Percentiles rank a stretch among this genome's conserved stretches.
phyloP scores from a whole-genome alignment of 2,329 filamentous ascomycete genomes.

The Pseudocercospora crystallina region DNA sequence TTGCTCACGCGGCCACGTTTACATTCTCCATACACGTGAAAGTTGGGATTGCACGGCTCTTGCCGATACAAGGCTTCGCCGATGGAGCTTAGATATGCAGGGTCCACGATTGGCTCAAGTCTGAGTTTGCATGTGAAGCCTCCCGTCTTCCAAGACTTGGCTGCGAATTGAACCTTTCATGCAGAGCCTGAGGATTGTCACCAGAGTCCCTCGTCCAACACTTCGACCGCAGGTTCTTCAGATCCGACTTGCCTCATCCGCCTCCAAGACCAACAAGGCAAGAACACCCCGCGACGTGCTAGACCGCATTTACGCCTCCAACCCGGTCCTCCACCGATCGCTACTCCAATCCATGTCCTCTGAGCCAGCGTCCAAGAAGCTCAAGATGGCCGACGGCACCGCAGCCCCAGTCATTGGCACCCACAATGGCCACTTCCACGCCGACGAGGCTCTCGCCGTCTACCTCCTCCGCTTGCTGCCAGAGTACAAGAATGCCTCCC shows the following conservation, averaged over 20 bases:
- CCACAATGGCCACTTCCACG: slow-evolving; percentile 98
- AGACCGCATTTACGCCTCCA: slow-evolving; percentile 15
- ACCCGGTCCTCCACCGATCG: slow-evolving; percentile 16
- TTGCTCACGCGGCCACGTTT: too few species aligned
- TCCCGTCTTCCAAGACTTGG: neutral
- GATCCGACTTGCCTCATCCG: too few species aligned
- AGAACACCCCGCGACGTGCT: slow-evolving; percentile 11
- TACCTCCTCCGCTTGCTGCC: slow-evolving; percentile 92
- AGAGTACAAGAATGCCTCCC: slow-evolving; percentile 68
- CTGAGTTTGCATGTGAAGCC: slow-evolving; percentile 7
- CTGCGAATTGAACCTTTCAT: slow-evolving; percentile 1
- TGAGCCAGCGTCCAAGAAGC: slow-evolving; percentile 63
- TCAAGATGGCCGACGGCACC: slow-evolving; percentile 66
- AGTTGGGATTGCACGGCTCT: too few species aligned
- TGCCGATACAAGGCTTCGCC: too few species aligned
- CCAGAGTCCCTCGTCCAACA: too few species aligned
- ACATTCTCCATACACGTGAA: too few species aligned
- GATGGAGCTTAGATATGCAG: too few species aligned
- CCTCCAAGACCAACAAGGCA: slow-evolving; percentile 4
- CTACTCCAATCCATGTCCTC: slow-evolving; percentile 22
- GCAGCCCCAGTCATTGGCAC: slow-evolving; percentile 69
- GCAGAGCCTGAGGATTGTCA: neutral
- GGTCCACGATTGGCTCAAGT: neutral
- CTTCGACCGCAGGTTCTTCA: too few species aligned
- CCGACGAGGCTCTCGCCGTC: slow-evolving; percentile 94